A percentile compares a stretch with the other conserved stretches of the same genome.
Evolutionary conservation across 148 eudicot species (phyloP).

Genomic region (Vaccinium myrtillus): DNA sequence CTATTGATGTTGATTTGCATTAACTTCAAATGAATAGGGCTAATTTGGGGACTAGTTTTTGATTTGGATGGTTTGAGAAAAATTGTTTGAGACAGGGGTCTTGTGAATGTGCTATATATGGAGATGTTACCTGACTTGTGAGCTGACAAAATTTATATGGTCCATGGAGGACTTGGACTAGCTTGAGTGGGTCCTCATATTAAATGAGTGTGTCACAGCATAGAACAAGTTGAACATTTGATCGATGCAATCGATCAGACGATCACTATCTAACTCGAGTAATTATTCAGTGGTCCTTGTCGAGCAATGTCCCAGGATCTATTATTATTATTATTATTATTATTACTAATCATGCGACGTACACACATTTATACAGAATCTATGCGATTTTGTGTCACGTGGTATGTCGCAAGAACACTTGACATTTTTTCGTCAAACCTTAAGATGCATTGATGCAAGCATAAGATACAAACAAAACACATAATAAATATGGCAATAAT

Average conservation of each 20-base stretch:
- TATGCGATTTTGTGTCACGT: no score
- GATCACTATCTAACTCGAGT: not conserved
- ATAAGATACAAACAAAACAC: not conserved
- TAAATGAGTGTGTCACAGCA: not conserved
- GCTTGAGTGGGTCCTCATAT: constrained; percentile 23
- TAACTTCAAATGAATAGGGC: not conserved
- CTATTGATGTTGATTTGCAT: constrained; percentile 7
- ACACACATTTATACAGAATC: no score
- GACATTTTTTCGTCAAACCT: not conserved
- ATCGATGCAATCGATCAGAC: not conserved
- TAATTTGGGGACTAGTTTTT: not conserved
- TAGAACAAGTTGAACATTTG: not conserved
- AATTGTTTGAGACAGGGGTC: constrained; percentile 1
- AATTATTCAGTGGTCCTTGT: no score
- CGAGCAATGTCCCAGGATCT: no score
- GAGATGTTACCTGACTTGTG: constrained; percentile 3
- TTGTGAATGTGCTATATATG: not conserved
- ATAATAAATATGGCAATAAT: no score
- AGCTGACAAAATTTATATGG: constrained; percentile 7
- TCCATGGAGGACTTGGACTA: constrained; percentile 3
- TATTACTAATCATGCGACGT: no score
- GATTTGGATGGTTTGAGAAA: not conserved
- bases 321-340: no score
- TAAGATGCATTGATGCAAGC: not conserved
- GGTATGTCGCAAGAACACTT: no score